These are phyloP conservation scores for Microbotryomycetes sp. DNA, from an alignment of 1,284 basidiomycete genomes.

Conservation along the genomic window DNA sequence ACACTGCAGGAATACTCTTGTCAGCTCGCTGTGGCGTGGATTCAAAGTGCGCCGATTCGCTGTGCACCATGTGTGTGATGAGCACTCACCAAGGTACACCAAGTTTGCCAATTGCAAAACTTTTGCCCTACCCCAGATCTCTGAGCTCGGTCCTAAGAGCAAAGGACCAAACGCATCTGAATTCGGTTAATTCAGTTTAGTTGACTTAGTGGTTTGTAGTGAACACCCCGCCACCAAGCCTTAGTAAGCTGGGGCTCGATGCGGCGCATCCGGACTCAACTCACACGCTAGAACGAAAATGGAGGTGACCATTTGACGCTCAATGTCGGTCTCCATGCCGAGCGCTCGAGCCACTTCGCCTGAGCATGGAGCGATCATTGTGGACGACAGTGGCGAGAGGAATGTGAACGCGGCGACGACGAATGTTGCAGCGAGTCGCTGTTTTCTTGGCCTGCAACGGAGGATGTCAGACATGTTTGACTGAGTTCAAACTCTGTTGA, in stretches of 20 bases:
- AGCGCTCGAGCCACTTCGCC: conserved; percentile 53
- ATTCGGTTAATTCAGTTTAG: too few relatives aligned
- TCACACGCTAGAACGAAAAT: conserved; percentile 60
- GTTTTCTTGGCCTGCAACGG: neutral
- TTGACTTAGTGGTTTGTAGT: too few relatives aligned
- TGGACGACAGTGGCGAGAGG: conserved; percentile 53
- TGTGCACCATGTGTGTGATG: neutral
- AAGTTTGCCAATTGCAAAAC: conserved; percentile 28
- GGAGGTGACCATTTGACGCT: conserved; percentile 53
- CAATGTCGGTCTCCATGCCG: conserved; percentile 49
- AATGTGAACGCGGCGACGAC: conserved; percentile 29
- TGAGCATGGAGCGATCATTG: conserved; percentile 66
- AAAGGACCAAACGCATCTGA: conserved; percentile 51
- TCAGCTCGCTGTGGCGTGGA: too few relatives aligned
- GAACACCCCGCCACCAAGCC: too few relatives aligned
- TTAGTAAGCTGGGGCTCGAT: too few relatives aligned
- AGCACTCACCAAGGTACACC: conserved; percentile 34
- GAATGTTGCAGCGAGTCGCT: neutral
- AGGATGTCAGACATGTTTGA: too few relatives aligned
- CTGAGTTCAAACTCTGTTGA: conserved; percentile 12
- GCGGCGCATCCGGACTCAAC: too few relatives aligned
- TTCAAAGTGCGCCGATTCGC: neutral
- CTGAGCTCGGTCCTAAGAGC: conserved; percentile 54
- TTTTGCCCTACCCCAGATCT: conserved; percentile 47
- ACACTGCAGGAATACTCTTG: conserved; percentile 10